A percentile compares a stretch with the other conserved stretches of the same genome.
These are phyloP conservation scores for Scutellospora calospora DNA, from an alignment of 371 early-diverging fungal species.

Conservation along the genomic window DNA sequence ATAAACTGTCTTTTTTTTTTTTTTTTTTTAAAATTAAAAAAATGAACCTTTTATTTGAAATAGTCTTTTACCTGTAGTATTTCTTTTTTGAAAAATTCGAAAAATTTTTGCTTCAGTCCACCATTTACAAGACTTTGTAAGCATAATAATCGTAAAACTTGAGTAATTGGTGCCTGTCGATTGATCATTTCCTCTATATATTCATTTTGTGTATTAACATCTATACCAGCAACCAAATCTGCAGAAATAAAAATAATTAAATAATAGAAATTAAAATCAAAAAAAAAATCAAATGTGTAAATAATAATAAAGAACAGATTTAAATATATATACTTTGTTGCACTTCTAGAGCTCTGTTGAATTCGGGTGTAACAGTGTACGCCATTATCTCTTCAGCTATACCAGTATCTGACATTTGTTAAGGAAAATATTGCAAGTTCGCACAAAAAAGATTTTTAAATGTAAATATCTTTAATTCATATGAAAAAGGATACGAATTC, in stretches of 20 bases:
- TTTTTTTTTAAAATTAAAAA: no score
- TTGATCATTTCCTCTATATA: conserved; percentile 86
- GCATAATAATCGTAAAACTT: conserved; percentile 84
- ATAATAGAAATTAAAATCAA: neutral
- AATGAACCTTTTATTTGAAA: neutral
- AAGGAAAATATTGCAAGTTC: conserved; percentile 20
- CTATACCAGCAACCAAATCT: conserved; percentile 87
- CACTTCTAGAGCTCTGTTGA: conserved; percentile 81
- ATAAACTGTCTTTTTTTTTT: neutral
- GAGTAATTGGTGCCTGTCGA: conserved; percentile 72
- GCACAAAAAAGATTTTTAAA: neutral
- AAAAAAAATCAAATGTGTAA: neutral
- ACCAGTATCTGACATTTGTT: conserved; percentile 68
- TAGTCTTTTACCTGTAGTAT: conserved; percentile 69
- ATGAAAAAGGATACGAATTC: conserved; percentile 66
- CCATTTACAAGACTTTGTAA: conserved; percentile 85
- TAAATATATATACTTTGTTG: conserved; percentile 75
- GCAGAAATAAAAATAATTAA: conserved; percentile 6
- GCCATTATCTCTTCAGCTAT: conserved; percentile 86
- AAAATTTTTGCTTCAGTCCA: conserved; percentile 80
- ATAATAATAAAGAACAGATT: neutral
- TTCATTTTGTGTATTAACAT: conserved; percentile 72
- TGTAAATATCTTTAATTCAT: neutral
- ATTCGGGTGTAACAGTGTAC: conserved; percentile 81
- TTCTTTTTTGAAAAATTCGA: conserved; percentile 83